Percentiles rank a stretch among this genome's conserved stretches.
phyloP scores from a whole-genome alignment of 2,329 filamentous ascomycete species.

The Xylaria sp. region DNA sequence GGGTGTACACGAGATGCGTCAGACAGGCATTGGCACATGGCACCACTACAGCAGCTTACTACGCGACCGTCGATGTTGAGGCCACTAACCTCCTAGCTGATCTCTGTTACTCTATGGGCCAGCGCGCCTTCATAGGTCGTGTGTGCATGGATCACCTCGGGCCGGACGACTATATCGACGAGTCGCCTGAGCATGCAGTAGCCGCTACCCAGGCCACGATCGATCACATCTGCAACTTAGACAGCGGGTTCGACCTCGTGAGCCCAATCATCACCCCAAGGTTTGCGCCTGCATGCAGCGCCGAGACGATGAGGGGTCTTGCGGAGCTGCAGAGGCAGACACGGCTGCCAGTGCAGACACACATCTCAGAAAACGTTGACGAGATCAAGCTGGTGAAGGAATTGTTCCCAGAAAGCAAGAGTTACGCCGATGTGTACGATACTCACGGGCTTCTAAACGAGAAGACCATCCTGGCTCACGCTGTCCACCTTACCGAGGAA shows the following conservation, averaged over 20 bases:
- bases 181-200: constrained; percentile 68
- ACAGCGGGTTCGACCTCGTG: constrained; percentile 73
- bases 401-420: constrained; percentile 72
- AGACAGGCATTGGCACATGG: constrained; percentile 85
- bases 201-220: constrained; percentile 69
- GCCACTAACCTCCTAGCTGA: constrained; percentile 92
- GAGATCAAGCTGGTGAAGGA: constrained; percentile 78
- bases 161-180: constrained; percentile 84
- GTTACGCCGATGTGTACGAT: constrained; percentile 86
- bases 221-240: constrained; percentile 72
- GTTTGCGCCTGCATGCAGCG: constrained; percentile 73
- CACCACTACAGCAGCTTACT: constrained; percentile 95
- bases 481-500: constrained; percentile 75
- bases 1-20: constrained; percentile 82
- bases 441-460: constrained; percentile 72
- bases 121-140: constrained; percentile 89
- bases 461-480: constrained; percentile 86
- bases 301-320: constrained; percentile 70
- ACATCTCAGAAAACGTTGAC: constrained; percentile 83
- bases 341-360: constrained; percentile 81
- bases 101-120: constrained; percentile 81
- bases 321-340: constrained; percentile 72
- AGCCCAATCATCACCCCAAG: constrained; percentile 82
- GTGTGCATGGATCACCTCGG: constrained; percentile 92
- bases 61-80: constrained; percentile 85